Conservation (phyloP, 2,329 filamentous ascomycete genomes). For the Aspergillus viridinutans region DNA sequence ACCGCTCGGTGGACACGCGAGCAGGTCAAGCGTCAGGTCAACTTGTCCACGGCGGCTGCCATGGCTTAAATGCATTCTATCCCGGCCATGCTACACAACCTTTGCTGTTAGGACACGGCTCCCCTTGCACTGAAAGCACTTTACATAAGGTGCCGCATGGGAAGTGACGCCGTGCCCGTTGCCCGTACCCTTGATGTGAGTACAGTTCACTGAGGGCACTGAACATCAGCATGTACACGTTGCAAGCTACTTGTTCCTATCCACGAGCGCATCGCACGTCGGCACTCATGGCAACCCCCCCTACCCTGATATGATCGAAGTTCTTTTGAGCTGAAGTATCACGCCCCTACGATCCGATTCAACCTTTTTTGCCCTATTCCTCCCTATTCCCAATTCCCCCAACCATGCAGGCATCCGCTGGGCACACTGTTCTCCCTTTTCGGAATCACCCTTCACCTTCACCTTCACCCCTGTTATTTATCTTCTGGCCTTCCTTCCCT, state of each 20-base stretch:
- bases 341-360: conserved; percentile 1
- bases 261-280: conserved; percentile 5
- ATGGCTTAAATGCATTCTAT: conserved; percentile 31
- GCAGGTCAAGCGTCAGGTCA: conserved; percentile 84
- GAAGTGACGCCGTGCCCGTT: conserved; percentile 16
- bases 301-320: neutral
- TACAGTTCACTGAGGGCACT: conserved; percentile 6
- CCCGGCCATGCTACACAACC: conserved; percentile 2
- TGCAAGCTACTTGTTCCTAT: neutral
- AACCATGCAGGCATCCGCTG: conserved; percentile 15
- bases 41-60: conserved; percentile 33
- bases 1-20: conserved; percentile 97
- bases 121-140: conserved; percentile 11
- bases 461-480: conserved; percentile 2
- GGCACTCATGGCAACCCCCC: neutral
- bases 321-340: conserved; percentile 1
- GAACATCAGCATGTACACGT: conserved; percentile 9
- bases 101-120: conserved; percentile 9
- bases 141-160: conserved; percentile 9
- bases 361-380: conserved; percentile 19
- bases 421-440: conserved; percentile 2
- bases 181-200: conserved; percentile 5
- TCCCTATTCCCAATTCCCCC: conserved; percentile 13
- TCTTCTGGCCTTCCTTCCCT: conserved; percentile 6
- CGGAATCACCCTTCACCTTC: neutral